Evolutionary conservation across 73 alveolate genomes (phyloP).

Genomic region (Paramecium biaurelia): DNA sequence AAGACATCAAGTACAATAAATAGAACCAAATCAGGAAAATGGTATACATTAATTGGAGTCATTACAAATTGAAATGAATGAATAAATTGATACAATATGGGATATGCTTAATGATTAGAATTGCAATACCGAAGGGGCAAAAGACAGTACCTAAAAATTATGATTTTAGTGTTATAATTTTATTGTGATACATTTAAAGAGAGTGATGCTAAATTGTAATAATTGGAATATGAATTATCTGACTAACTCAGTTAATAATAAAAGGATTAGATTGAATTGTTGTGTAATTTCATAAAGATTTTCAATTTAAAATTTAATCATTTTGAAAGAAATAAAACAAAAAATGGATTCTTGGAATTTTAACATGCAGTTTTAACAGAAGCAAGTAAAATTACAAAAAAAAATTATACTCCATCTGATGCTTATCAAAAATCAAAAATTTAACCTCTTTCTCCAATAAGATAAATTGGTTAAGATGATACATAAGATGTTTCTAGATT

Average conservation of each 20-base stretch:
- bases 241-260: neutral
- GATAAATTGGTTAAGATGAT: neutral
- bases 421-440: neutral
- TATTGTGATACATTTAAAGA: neutral
- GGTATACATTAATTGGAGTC: neutral
- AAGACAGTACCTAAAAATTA: neutral
- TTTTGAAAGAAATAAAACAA: neutral
- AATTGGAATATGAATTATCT: neutral
- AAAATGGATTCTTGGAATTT: neutral
- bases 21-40: neutral
- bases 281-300: neutral
- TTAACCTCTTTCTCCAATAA: neutral
- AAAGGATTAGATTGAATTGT: neutral
- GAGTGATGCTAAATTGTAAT: neutral
- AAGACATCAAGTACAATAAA: neutral
- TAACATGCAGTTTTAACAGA: neutral
- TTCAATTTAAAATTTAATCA: neutral
- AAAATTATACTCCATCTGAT: neutral
- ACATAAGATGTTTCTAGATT: neutral
- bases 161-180: neutral
- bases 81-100: neutral
- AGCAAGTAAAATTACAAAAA: neutral
- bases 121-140: neutral
- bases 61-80: neutral
- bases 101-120: neutral